Evolutionary conservation across 2,329 filamentous ascomycete genomes (phyloP).

Genomic region (Colletotrichum scovillei): DNA sequence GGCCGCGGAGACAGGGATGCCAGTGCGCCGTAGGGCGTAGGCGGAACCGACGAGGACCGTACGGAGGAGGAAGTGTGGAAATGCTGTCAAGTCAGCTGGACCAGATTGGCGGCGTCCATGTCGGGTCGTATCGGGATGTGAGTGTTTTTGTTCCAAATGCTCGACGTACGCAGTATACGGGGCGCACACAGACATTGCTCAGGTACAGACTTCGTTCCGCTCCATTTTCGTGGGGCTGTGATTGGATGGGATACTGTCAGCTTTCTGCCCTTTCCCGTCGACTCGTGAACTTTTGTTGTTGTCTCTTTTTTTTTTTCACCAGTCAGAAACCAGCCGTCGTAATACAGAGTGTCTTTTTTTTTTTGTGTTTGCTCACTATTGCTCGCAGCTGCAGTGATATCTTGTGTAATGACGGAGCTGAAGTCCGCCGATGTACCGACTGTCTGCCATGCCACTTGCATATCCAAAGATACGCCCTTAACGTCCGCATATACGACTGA

Average conservation of each 20-base stretch:
- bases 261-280: neutral
- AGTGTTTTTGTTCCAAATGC: no score
- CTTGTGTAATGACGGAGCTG: neutral
- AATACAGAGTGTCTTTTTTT: neutral
- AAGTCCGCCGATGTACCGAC: neutral
- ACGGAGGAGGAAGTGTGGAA: neutral
- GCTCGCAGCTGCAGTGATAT: neutral
- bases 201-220: constrained; percentile 5
- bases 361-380: neutral
- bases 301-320: no score
- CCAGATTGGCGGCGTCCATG: constrained; percentile 22
- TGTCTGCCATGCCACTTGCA: neutral
- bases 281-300: neutral
- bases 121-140: constrained; percentile 30
- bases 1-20: constrained; percentile 7
- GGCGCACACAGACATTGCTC: neutral
- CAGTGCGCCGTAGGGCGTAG: neutral
- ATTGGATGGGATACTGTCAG: constrained; percentile 4
- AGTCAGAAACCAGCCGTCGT: neutral
- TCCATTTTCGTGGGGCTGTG: constrained; percentile 18
- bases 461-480: neutral
- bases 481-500: neutral
- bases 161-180: neutral
- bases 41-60: no score
- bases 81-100: neutral